Conservation (phyloP, 345 rosid species). For the Combretum micranthum region DNA sequence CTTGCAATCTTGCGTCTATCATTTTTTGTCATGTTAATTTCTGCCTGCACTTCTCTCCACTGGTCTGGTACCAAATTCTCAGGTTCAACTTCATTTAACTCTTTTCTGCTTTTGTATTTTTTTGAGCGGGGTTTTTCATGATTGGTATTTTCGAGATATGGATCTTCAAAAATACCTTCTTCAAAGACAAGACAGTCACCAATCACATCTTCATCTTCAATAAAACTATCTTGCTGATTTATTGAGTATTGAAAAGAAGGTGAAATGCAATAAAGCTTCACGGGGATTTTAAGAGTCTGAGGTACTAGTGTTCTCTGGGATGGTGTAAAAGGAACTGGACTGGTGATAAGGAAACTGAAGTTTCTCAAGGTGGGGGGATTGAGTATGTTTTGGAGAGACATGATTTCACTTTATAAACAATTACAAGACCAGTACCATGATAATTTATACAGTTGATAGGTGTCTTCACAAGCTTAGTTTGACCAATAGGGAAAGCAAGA, state of each 20-base stretch:
- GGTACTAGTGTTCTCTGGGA: constrained; percentile 9
- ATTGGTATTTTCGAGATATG: constrained; percentile 27
- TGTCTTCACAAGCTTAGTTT: no score
- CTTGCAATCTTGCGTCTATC: constrained; percentile 75
- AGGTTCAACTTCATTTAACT: constrained; percentile 22
- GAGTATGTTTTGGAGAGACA: constrained; percentile 22
- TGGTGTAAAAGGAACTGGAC: constrained; percentile 4
- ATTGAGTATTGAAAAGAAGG: constrained; percentile 35
- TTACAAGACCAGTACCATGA: not conserved
- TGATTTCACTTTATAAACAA: constrained; percentile 4
- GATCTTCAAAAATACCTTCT: constrained; percentile 82
- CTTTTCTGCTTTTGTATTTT: constrained; percentile 17
- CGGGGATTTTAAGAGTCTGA: constrained; percentile 17
- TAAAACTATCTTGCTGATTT: constrained; percentile 9
- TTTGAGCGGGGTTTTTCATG: not conserved
- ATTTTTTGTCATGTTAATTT: constrained; percentile 74
- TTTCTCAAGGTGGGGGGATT: constrained; percentile 11
- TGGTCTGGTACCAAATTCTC: constrained; percentile 81
- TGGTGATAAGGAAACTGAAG: constrained; percentile 14
- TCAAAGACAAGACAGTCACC: constrained; percentile 96
- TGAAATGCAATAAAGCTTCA: constrained; percentile 26
- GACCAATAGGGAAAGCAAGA: no score
- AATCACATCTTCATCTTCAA: constrained; percentile 43
- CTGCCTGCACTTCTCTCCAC: constrained; percentile 78
- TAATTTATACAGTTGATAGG: no score